Conservation (phyloP, 805 yeast species). For the Cyberlindnera euphorbiiphila region DNA sequence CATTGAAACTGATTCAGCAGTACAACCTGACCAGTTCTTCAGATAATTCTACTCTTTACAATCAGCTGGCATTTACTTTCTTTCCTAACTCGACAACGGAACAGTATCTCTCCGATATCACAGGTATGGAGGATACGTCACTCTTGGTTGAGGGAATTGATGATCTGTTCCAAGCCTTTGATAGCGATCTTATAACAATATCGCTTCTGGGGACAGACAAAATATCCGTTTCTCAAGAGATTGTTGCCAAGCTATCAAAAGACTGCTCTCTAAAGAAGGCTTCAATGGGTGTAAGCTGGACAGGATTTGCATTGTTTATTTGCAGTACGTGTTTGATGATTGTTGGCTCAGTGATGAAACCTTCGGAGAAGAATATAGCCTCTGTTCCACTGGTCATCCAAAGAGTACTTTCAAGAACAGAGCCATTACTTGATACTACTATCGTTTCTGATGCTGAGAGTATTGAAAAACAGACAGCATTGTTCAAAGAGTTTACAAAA, state of each 20-base stretch:
- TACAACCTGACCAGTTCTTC: background rate
- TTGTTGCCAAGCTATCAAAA: conserved; percentile 1
- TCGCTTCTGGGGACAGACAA: conserved; percentile 1
- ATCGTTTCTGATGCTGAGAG: too few species aligned
- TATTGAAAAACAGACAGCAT: too few species aligned
- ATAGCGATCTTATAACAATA: background rate
- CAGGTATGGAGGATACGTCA: background rate
- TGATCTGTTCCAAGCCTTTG: background rate
- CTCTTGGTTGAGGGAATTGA: conserved; percentile 1
- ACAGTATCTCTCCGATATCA: background rate
- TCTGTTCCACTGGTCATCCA: background rate
- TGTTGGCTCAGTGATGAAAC: background rate
- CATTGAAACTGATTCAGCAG: conserved; percentile 1
- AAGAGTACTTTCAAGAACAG: too few species aligned
- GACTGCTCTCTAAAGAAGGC: conserved; percentile 4
- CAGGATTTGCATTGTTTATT: conserved; percentile 1
- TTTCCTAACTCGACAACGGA: background rate
- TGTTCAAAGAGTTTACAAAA: too few species aligned
- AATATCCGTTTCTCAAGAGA: background rate
- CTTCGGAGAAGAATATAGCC: background rate
- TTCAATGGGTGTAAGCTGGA: conserved; percentile 4
- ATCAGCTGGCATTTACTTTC: conserved; percentile 3
- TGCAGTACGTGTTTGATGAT: background rate
- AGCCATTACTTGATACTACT: too few species aligned
- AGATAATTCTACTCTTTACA: background rate